A percentile compares a stretch with the other conserved stretches of the same genome.
phyloP scores from a whole-genome alignment of 768 basidiomycete species.

The Kwoniella mangroviensis region DNA sequence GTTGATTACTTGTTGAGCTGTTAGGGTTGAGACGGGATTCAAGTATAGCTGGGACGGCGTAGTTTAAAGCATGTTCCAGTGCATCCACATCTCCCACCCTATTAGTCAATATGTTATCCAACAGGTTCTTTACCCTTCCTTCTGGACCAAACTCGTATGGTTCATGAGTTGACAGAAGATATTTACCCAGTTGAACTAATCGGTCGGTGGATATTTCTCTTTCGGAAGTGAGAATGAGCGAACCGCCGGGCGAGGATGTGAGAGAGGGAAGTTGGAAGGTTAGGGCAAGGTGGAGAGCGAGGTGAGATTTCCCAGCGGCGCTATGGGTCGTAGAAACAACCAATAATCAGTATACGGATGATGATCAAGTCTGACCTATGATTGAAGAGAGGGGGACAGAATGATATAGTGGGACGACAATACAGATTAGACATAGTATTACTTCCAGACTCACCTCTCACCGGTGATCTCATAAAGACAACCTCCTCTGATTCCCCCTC shows the following conservation, averaged over 20 bases:
- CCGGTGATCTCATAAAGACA: conserved; percentile 87
- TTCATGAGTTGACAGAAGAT: conserved; percentile 27
- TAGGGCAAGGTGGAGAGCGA: conserved; percentile 81
- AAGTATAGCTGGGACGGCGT: conserved; percentile 56
- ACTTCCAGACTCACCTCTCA: conserved; percentile 69
- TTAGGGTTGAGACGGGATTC: conserved; percentile 16
- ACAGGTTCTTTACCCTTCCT: conserved; percentile 15
- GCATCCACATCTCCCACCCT: conserved; percentile 53
- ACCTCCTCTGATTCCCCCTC: conserved; percentile 77
- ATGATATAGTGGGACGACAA: too few relatives aligned
- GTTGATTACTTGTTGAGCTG: conserved; percentile 1
- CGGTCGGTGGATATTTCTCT: conserved; percentile 50
- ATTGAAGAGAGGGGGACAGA: too few relatives aligned
- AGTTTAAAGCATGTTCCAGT: conserved; percentile 58
- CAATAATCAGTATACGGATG: conserved; percentile 1
- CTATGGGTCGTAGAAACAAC: conserved; percentile 60
- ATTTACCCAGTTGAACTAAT: conserved; percentile 46
- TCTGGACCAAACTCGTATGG: conserved; percentile 3
- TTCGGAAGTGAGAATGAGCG: conserved; percentile 53
- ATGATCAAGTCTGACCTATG: neutral
- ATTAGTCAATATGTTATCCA: conserved; percentile 64
- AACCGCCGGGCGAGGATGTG: conserved; percentile 64
- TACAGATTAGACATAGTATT: too few relatives aligned
- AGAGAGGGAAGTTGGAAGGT: conserved; percentile 71
- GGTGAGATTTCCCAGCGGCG: conserved; percentile 91